A percentile compares a stretch with the other conserved stretches of the same genome.
These are phyloP conservation scores for Conticribra guillardii DNA, from an alignment of 108 stramenopile species.

Conservation along the genomic window DNA sequence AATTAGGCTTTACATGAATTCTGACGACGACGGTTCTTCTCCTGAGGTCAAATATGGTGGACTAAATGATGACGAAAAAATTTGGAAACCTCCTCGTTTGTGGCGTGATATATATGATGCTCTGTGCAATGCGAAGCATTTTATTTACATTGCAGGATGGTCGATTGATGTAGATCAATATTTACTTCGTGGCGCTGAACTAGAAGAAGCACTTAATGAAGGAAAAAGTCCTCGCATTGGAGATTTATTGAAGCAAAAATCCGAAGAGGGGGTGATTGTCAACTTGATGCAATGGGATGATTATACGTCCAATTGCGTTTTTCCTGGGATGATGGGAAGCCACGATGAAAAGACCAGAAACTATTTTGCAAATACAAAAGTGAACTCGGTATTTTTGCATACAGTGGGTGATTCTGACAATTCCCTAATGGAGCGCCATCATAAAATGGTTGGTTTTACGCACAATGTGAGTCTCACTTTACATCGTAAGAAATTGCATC, in stretches of 20 bases:
- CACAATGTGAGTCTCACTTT: conserved; percentile 37
- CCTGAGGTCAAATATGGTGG: conserved; percentile 43
- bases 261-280: conserved; percentile 49
- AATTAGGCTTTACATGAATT: conserved; percentile 51
- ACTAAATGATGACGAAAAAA: conserved; percentile 19
- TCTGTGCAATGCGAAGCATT: conserved; percentile 50
- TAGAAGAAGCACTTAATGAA: conserved; percentile 2
- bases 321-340: conserved; percentile 48
- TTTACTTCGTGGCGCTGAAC: conserved; percentile 49
- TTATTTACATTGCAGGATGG: conserved; percentile 56
- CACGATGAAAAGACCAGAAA: conserved; percentile 42
- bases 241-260: conserved; percentile 45
- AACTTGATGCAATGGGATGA: conserved; percentile 64
- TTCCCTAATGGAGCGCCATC: conserved; percentile 14
- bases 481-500: no score
- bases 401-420: conserved; percentile 44
- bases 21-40: conserved; percentile 45
- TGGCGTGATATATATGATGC: conserved; percentile 58
- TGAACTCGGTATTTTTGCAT: conserved; percentile 34
- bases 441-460: conserved; percentile 45
- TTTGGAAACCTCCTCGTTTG: conserved; percentile 39
- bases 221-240: conserved; percentile 49
- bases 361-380: conserved; percentile 35
- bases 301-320: conserved; percentile 29
- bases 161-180: conserved; percentile 48